Evolutionary conservation across 2,329 filamentous ascomycete genomes (phyloP), one percentile per base, ranked within the genome.

Genomic region (Leptosphaerulina australis): DNA sequence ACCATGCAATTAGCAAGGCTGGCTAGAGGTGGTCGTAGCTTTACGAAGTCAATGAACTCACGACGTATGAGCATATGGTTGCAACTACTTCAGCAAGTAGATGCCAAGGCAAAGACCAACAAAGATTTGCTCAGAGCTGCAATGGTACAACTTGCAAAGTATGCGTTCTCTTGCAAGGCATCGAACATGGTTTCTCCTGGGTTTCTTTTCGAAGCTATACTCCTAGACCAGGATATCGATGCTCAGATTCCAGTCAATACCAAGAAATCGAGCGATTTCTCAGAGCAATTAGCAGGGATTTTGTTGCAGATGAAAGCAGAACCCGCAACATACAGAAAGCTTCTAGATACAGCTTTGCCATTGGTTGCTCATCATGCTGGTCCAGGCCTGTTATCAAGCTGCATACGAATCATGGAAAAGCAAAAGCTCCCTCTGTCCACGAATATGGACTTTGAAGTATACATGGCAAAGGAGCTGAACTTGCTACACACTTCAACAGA

Each of bases 81-180:
- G 18, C 44, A 40, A 20, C 26, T 68, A n/a, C 53, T 66, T 10
- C 50, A 61, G 21, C 25, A 24, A 11, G 26, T 66, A 8, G 63
- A 66, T 34, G 9, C 10, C 8, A 54, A 31, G 14, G 21, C 28
- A 21, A 18, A 14, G 22, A 12, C 3, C n/a, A 15, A 25, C 12
- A 38, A 37, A 3, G 17, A 15, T 22, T 26, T 52, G 21, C 33
- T 52, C 18, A 22, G 33, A 4, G 31, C 31, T 31, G 37, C 43
- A 6, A 14, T 38, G n/a, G 3, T 28, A 5, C n/a, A 35, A 2
- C 40, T 50, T 5, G 48, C 48, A 17, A 21, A 20, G 9, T 12
- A 11, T 1, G 15, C 45, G 10, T n/a, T 5, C 22, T 14, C 8
- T 5, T 20, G 24, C n/a, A n/a, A 20, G 8, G 9, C 10, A 15